phyloP scores from a whole-genome alignment of 1,139 yeast genomes.

The Saccharomycopsis hybrid region DNA sequence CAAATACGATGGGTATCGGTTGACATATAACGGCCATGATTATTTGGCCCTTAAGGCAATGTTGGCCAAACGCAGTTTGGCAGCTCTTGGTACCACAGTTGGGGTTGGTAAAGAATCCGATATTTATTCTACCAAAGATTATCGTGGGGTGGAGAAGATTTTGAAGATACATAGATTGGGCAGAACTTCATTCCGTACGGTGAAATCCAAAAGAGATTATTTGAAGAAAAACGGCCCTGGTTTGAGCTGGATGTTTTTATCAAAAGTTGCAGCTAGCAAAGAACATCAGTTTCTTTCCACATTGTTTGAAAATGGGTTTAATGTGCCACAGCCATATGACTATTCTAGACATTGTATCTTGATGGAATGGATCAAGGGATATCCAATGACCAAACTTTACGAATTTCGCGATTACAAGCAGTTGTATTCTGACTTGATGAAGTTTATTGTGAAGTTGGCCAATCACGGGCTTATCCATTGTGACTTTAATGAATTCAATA shows the following conservation, averaged over 20 bases:
- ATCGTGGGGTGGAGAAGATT: conserved; percentile 58
- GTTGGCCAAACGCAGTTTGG: conserved; percentile 64
- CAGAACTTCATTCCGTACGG: conserved; percentile 85
- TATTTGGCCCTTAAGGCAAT: conserved; percentile 82
- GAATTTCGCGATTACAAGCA: conserved; percentile 62
- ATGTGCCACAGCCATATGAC: conserved; percentile 85
- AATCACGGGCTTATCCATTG: conserved; percentile 91
- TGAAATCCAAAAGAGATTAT: conserved; percentile 90
- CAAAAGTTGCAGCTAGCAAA: conserved; percentile 84
- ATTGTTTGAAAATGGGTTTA: conserved; percentile 66
- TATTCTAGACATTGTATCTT: conserved; percentile 86
- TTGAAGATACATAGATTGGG: conserved; percentile 90
- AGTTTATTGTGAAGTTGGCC: conserved; percentile 75
- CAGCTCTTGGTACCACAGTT: conserved; percentile 78
- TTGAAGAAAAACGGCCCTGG: conserved; percentile 48
- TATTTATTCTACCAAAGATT: conserved; percentile 79
- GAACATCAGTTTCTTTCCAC: conserved; percentile 85
- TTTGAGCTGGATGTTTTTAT: conserved; percentile 86
- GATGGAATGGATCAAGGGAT: conserved; percentile 87
- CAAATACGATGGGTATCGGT: conserved; percentile 84
- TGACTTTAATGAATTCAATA: conserved; percentile 94
- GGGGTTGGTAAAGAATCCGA: conserved; percentile 99
- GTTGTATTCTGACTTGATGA: conserved; percentile 80
- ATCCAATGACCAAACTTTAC: conserved; percentile 78
- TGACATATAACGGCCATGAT: conserved; percentile 87